Evolutionary conservation across 2,329 filamentous ascomycete species (phyloP), one percentile per base, ranked within the genome.

Genomic region (Hirsutella rhossiliensis): DNA sequence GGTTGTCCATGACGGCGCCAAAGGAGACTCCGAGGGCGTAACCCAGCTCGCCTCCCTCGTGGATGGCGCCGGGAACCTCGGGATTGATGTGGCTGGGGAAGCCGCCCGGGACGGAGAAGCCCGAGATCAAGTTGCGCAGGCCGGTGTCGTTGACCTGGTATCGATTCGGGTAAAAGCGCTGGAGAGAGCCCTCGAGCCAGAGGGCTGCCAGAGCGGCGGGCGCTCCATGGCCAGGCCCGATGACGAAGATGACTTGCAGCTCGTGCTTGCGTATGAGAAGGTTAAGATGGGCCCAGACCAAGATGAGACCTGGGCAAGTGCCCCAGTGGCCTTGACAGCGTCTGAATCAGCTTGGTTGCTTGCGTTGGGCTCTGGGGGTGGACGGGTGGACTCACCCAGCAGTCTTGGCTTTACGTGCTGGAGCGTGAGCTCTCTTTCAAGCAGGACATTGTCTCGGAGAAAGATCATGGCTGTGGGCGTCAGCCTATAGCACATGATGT

Each of bases 241-340:
- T 86, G 46, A 89, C 69, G 59, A 85, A 88, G 52, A 86, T 71
- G 28, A 76, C 72, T 55, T 89, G 73, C 41, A 88, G 65, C 50
- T 85, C 76, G 55, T 87, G 84, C 63, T 87, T 88, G 62, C 84
- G 87, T 69, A 88, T 87, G 47, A 88, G 66, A 30, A 83, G 80
- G 62, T 88, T 88, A 71, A 87, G 83, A 64, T 88, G 84, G 67
- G 87, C 84, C 61, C 80, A 88, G 30, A 82, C 84, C 63, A 89
- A 88, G 46, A 82, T 80, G 62, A 88, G 84, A 13, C 84, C 84
- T n/a, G 84, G 80, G 41, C 84, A 83, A 3, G 82, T 86, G 43
- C 84, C 84, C 71, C 85, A 89, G 58, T 89, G 84, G 34, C 29
- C 29, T 30, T 7, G 7, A 30, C n/a, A 13, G 29, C 13, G 29